Evolutionary conservation across 2,329 filamentous ascomycete genomes (phyloP), one percentile per base, ranked within the genome.

Genomic region (Aschersonia sp.): DNA sequence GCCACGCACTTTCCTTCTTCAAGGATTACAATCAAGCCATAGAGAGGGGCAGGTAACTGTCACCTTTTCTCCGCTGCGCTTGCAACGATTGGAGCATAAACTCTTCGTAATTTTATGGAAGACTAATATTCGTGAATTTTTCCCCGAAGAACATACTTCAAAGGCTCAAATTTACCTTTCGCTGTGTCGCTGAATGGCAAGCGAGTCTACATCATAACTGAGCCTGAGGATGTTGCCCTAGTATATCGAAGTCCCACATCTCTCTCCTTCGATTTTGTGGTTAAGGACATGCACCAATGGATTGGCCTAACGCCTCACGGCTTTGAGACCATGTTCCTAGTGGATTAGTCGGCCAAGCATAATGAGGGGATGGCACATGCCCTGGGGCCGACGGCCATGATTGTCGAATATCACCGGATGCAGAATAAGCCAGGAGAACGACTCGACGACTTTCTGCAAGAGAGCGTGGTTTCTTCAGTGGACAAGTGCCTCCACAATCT

Each of bases 21-120:
- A 45, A 45, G 14, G 44, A 45, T 35, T 45, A 45, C 44, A 45
- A 45, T 29, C 30, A 45, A 37, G 44, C 44, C 8, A 35, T 45
- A 31, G 44, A 45, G 10, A 9, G 37, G 9, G 44, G 29, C 30
- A 37, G 30, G 44, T 45, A 35, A 32, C 7, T 22, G 2, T n/a
- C 9, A 29, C 37, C 32, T 35, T 37, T 5, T 6, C 44, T 9
- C 30, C 14, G 8, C 30, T n/a, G 22, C 22, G 22, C 22, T 22
- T 22, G 4, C 22, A 22, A 3, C 22, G 22, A 4, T 39, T 39
- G 9, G 35, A 39, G 9, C 35, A 39, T 12, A 2, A 39, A 39
- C 4, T 39, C 35, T 39, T 2, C 9, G 12, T 4, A 8, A 39
- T 12, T 39, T 3, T 22, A 22, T 22, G 22, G 22, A 22, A 22